Evolutionary conservation across 1,284 basidiomycete species (phyloP), one percentile per base, ranked within the genome.

Genomic region (Tilletia caries): DNA sequence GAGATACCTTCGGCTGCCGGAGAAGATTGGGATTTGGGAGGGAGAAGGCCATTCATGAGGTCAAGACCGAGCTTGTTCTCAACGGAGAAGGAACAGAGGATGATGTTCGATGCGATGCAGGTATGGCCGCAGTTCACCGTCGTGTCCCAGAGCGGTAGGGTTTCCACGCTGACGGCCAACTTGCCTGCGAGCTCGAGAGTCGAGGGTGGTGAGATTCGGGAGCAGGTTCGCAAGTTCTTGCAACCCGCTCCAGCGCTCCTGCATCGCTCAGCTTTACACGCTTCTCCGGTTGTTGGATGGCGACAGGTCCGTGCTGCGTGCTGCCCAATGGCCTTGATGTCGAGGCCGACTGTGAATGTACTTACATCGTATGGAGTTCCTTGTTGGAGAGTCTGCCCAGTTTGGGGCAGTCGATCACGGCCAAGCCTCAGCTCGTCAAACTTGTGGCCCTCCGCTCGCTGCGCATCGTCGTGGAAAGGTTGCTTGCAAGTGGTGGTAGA

Each of bases 331-430:
- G 72, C 41, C 46, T 77, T 8, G 71, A 68, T 4, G 37, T 70
- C 18, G 69, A 70, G 1, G 75, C 74, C 1, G 75, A 74, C 68
- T 27, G 73, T 44, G 71, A 71, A n/a, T n/a, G n/a, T n/a, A n/a
- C n/a, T n/a, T n/a, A n/a, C n/a, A n/a, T n/a, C n/a, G n/a, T n/a
- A 48, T 77, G 75, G 75, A 64, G 65, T 10, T 18, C 54, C 0
- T n/a, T n/a, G n/a, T 29, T 23, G 13, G 68, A 70, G 12, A 43
- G 20, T 6, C 37, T 68, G 37, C 74, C 75, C 2, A 15, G n/a
- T 2, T 2, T 23, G 10, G 72, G 71, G 1, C 66, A 66, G 3
- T 43, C 20, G 46, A 70, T 75, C 25, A 68, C 32, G 23, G 74
- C 72, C 15, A 12, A 34, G 12, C 67, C 68, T 4, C 64, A 67